Evolutionary conservation across 768 basidiomycete species (phyloP), one percentile per base, ranked within the genome.

Genomic region (Asterophora lycoperdoides): DNA sequence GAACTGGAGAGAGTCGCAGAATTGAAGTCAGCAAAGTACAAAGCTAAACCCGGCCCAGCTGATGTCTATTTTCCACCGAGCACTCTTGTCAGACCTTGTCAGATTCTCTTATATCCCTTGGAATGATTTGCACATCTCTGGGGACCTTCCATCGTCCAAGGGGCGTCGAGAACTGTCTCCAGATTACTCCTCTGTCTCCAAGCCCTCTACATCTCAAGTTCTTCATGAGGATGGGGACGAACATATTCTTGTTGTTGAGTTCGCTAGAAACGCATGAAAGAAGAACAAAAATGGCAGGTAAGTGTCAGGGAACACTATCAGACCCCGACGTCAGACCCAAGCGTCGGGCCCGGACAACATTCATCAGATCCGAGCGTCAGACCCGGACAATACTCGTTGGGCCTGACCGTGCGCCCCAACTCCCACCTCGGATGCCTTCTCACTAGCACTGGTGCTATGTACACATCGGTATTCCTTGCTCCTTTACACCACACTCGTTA

Each of bases 81-180:
- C 89, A 8, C 74, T 95, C n/a, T 68, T 93, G 11, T 93, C 92
- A 1, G 81, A 86, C 48, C 69, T 90, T 34, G 72, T 95, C 56
- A 83, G 77, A 44, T 94, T 94, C 57, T 84, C 89, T 6, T 94
- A 93, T 60, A 83, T 86, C 53, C 81, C 86, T 46, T 66, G 70
- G 26, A 73, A 77, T 39, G 77, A 86, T 38, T 63, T 89, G 10
- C 77, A 77, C 43, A 72, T 85, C 45, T 75, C 85, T 5, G 64
- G 71, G 30, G 67, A 70, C 17, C 53, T 56, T 32, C 62, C 61
- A 30, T 36, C n/a, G 3, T 17, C 56, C 48, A 52, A 49, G 33
- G 23, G 42, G 18, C 61, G 43, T 26, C 65, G 73, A 15, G 68
- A 66, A 29, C 57, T 53, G 1, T 73, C 71, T 17, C 76, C 76